Evolutionary conservation across 805 yeast genomes (phyloP), one percentile per base, ranked within the genome.

Genomic region (Lipomyces kockii): DNA sequence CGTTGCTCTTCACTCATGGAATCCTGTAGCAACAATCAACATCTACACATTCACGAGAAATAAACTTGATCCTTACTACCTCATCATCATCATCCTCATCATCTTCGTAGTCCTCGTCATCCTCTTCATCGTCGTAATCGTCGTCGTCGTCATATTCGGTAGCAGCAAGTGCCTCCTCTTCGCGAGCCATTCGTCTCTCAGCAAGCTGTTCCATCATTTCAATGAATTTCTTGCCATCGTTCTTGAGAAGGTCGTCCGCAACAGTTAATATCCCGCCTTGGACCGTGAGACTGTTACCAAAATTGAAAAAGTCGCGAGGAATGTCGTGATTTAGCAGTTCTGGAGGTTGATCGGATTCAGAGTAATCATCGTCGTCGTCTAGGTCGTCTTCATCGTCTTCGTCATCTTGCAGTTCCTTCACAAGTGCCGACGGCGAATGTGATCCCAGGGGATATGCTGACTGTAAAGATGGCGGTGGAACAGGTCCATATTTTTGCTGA

Each of bases 171-270:
- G 75, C 67, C 53, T 76, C 78, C 32, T 74, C 76, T 62, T 79
- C 80, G 22, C 82, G 73, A 8, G 76, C 78, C 75, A 80, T 73
- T 22, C 86, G 79, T 56, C 86, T 83, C 65, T 84, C 84, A 2
- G 92, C 90, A 57, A 90, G 80, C 62, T 86, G 84, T 76, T 91
- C 96, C 86, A 92, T 88, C 83, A 91, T 88, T 70, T 88, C 88
- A 39, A 91, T 83, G 70, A 92, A 90, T 54, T 87, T 85, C 70
- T 84, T 84, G n/a, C 97, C 97, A 69, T 89, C 91, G 74, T 88
- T 88, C 72, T 85, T 86, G 72, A 91, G 82, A 34, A 92, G 77
- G 74, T 91, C 96, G 71, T 91, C 96, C 0, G 97, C 95, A 55
- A 92, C 84, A 2, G 88, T 81, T 70, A 84, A 78, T 65, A 85